Evolutionary conservation across 2,329 filamentous ascomycete genomes (phyloP).

Genomic region (Periconia sp.): DNA sequence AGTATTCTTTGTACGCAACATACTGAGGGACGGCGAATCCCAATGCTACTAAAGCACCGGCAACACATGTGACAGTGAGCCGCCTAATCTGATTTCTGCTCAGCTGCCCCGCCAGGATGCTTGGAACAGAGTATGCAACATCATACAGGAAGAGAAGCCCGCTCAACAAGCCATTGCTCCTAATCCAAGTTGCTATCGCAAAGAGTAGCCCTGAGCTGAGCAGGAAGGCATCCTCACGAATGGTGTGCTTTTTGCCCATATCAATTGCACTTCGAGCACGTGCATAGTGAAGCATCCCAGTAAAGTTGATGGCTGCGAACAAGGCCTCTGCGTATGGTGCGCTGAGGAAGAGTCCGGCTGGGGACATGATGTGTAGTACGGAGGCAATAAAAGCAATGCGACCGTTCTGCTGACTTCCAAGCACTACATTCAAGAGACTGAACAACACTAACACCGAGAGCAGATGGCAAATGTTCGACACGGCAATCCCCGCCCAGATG

Average conservation of each 20-base stretch:
- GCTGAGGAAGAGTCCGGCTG: slow-evolving; percentile 87
- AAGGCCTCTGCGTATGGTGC: slow-evolving; percentile 83
- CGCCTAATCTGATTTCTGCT: slow-evolving; percentile 54
- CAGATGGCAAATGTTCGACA: slow-evolving; percentile 79
- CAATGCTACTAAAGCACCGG: slow-evolving; percentile 70
- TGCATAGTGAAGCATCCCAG: slow-evolving; percentile 73
- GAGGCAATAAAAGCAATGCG: slow-evolving; percentile 72
- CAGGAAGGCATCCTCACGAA: slow-evolving; percentile 50
- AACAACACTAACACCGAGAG: slow-evolving; percentile 76
- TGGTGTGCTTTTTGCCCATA: slow-evolving; percentile 38
- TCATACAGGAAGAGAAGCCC: slow-evolving; percentile 73
- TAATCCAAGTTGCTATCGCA: slow-evolving; percentile 73
- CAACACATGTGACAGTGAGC: slow-evolving; percentile 65
- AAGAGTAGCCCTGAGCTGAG: slow-evolving; percentile 72
- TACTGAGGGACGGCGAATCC: slow-evolving; percentile 77
- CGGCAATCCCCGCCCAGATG: slow-evolving; percentile 63
- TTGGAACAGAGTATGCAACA: slow-evolving; percentile 46
- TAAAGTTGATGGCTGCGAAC: slow-evolving; percentile 78
- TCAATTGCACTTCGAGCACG: slow-evolving; percentile 38
- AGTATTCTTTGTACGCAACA: slow-evolving; percentile 73
- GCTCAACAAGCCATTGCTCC: slow-evolving; percentile 86
- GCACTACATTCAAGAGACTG: slow-evolving; percentile 64
- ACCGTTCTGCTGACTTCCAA: slow-evolving; percentile 33
- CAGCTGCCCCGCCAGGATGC: slow-evolving; percentile 40
- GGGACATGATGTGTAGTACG: slow-evolving; percentile 80